A percentile compares a stretch with the other conserved stretches of the same genome.
Evolutionary conservation across 2,329 filamentous ascomycete species (phyloP).

Genomic region (Fusarium proliferatum): DNA sequence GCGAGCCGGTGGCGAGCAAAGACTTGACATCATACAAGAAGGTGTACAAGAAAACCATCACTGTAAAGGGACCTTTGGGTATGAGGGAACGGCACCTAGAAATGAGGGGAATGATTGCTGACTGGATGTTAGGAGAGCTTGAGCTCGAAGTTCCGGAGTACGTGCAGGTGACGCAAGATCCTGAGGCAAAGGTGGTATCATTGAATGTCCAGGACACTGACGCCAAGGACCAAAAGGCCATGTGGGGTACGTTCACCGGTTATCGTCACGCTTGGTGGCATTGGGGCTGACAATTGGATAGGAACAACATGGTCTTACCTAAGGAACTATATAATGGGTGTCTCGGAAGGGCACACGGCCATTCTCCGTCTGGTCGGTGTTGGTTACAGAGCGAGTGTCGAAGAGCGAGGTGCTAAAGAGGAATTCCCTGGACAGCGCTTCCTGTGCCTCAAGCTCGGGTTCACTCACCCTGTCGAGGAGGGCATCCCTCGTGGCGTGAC

Average conservation of each 20-base stretch:
- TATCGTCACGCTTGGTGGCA: not conserved
- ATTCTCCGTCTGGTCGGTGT: constrained; percentile 94
- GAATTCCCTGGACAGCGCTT: constrained; percentile 87
- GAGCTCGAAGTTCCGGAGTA: constrained; percentile 83
- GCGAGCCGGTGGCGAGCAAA: constrained; percentile 67
- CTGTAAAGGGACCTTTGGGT: constrained; percentile 86
- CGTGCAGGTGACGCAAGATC: constrained; percentile 76
- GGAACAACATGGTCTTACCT: constrained; percentile 92
- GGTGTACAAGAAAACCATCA: constrained; percentile 73
- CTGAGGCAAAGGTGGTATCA: constrained; percentile 69
- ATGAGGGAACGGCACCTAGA: constrained; percentile 43
- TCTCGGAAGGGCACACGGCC: constrained; percentile 95
- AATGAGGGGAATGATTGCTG: constrained; percentile 16
- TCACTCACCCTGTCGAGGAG: constrained; percentile 94
- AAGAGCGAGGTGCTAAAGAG: constrained; percentile 77
- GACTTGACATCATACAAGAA: constrained; percentile 69
- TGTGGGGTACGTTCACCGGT: constrained; percentile 80
- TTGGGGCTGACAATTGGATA: constrained; percentile 51
- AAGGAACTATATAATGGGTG: constrained; percentile 89
- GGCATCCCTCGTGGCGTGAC: constrained; percentile 84
- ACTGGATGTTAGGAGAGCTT: constrained; percentile 71
- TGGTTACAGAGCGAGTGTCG: constrained; percentile 90
- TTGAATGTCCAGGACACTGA: constrained; percentile 77
- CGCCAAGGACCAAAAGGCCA: constrained; percentile 82
- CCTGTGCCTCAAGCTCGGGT: constrained; percentile 93